These are phyloP conservation scores for Alternaria arborescens DNA, from an alignment of 2,329 filamentous ascomycete species.

Conservation along the genomic window DNA sequence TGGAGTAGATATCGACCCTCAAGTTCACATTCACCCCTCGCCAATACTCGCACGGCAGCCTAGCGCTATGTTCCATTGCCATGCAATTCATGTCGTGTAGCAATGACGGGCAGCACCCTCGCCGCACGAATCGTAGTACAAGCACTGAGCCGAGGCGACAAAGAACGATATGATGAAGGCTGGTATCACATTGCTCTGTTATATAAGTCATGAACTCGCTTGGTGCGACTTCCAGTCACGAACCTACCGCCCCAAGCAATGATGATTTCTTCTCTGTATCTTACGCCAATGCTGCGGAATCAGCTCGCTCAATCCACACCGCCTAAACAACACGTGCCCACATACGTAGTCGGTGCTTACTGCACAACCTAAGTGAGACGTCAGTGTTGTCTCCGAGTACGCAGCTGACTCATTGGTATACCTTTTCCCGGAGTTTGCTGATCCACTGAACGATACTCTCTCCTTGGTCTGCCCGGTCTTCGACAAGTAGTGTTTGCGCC, in stretches of 20 bases:
- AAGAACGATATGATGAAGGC: neutral
- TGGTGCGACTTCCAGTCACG: conserved; percentile 2
- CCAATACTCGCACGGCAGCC: conserved; percentile 6
- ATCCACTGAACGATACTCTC: conserved; percentile 95
- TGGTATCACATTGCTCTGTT: conserved; percentile 17
- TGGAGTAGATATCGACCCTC: neutral
- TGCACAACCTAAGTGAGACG: conserved; percentile 46
- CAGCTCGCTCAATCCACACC: conserved; percentile 2
- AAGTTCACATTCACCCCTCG: neutral
- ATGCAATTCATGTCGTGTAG: conserved; percentile 19
- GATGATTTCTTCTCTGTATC: conserved; percentile 6
- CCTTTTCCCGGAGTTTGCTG: conserved; percentile 92
- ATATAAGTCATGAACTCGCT: conserved; percentile 6
- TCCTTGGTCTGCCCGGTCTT: conserved; percentile 93
- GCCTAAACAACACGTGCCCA: conserved; percentile 10
- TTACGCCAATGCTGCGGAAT: conserved; percentile 4
- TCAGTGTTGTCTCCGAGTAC: conserved; percentile 25
- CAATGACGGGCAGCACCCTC: conserved; percentile 18
- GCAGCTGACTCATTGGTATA: conserved; percentile 55
- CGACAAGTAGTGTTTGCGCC: conserved; percentile 94
- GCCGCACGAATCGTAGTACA: neutral
- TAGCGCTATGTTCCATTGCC: conserved; percentile 7
- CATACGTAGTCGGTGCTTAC: conserved; percentile 28
- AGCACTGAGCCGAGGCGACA: neutral
- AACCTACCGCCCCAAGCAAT: conserved; percentile 2